These are phyloP conservation scores for Rubus parviflorus DNA, from an alignment of 306 rosid genomes.

Conservation along the genomic window DNA sequence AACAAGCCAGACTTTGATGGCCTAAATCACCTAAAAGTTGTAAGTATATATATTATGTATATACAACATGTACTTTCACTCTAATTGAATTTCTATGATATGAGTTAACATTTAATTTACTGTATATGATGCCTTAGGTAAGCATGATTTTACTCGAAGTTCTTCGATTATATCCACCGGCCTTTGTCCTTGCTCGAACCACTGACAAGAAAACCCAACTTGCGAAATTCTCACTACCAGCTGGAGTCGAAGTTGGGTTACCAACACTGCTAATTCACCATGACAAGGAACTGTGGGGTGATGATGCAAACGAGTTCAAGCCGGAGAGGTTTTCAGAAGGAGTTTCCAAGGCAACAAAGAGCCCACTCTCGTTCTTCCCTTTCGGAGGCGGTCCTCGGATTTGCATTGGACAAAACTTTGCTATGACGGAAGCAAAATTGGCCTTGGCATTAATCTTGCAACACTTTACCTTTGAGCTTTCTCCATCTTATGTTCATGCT, in stretches of 20 bases:
- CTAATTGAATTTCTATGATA: no score
- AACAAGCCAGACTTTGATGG: slow-evolving; percentile 45
- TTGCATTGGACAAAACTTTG: slow-evolving; percentile 60
- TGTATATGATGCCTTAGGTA: slow-evolving; percentile 29
- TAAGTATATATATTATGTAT: slow-evolving; percentile 27
- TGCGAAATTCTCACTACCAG: slow-evolving; percentile 40
- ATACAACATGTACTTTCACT: no score
- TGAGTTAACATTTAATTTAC: not conserved
- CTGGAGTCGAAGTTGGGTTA: slow-evolving; percentile 33
- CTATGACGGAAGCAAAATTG: slow-evolving; percentile 42
- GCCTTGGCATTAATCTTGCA: slow-evolving; percentile 43
- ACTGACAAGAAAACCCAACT: slow-evolving; percentile 30
- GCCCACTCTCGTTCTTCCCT: slow-evolving; percentile 40
- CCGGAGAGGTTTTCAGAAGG: slow-evolving; percentile 64
- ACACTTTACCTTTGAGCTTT: slow-evolving; percentile 43
- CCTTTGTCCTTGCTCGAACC: not conserved
- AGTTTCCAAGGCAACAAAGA: slow-evolving; percentile 47
- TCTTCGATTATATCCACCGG: slow-evolving; percentile 52
- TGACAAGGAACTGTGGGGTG: slow-evolving; percentile 52
- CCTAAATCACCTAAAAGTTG: slow-evolving; percentile 48
- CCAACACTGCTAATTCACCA: slow-evolving; percentile 41
- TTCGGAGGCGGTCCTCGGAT: slow-evolving; percentile 67
- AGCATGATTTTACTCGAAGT: slow-evolving; percentile 54
- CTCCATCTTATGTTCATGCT: slow-evolving; percentile 38
- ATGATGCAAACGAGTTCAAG: slow-evolving; percentile 50